Base-by-base conservation (phyloP, 805 yeast genomes). In the Trichomonascus vanleenenianus region DNA sequence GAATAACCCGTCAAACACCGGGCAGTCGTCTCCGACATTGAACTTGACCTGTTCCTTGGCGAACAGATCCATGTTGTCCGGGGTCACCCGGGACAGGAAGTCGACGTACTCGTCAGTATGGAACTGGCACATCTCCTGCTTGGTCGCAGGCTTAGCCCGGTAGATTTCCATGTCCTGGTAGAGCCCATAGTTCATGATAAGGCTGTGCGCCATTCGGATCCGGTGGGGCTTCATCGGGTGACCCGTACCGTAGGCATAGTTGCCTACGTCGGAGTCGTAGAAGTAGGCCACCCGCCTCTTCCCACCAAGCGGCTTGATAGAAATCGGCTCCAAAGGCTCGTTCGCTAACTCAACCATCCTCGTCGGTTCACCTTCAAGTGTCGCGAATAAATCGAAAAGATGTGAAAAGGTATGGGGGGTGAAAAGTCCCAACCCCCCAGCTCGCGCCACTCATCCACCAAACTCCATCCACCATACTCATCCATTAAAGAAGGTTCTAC, bases 181-280 rank as follows among this genome's bases (percentile, higher is more conserved):
- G 44, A 93, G 74, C 1, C 97, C 97, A 64, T 93, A 93, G 67
- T 91, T 89, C 95, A 93, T 91, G 54, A 93, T 85, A 58, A 93
- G 73, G 36, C 95, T 86, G 65, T 93, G 97, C 6, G 97, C 95
- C 95, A 93, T 89, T 78, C 97, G 83, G 69, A 93, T 88, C 61
- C 98, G 80, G 65, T 91, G 97, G 19, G 98, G 98, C 63, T 93
- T 93, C 98, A 93, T 93, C 35, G 97, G 97, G 65, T 93, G 98
- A 25, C 96, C 96, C 3, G 96, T 93, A 47, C 97, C 97, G 62
- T 93, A 93, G 39, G 97, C 95, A 66, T 91, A 91, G 68, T 93
- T 93, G 31, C 97, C 97, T 40, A 93, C 96, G 63, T 91, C 98
- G 25, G 96, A n/a, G 39, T 33, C 32, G 14, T 30, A 30, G 5